phyloP scores from a whole-genome alignment of 2,329 filamentous ascomycete genomes.

The Botrytis porri region DNA sequence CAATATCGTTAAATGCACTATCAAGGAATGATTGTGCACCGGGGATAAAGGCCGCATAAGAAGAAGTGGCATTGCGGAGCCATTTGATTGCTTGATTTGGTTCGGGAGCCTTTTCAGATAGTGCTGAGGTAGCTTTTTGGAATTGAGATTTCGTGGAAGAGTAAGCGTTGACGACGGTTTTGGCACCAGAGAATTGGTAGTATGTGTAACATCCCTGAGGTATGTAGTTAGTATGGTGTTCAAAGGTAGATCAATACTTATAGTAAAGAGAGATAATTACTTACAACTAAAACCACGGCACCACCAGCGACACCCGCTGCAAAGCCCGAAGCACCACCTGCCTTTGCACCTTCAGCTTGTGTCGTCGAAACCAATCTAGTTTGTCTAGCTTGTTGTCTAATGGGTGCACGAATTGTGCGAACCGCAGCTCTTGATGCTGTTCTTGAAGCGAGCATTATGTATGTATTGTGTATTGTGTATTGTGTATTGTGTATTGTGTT shows the following conservation, averaged over 20 bases:
- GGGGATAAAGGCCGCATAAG: slow-evolving; percentile 69
- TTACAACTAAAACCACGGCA: slow-evolving; percentile 43
- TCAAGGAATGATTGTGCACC: slow-evolving; percentile 69
- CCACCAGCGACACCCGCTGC: slow-evolving; percentile 51
- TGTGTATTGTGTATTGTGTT: background rate
- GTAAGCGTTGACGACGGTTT: slow-evolving; percentile 45
- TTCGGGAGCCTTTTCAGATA: slow-evolving; percentile 61
- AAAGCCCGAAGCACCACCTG: slow-evolving; percentile 41
- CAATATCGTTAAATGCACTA: slow-evolving; percentile 66
- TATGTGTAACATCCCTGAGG: slow-evolving; percentile 47
- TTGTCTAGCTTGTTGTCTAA: slow-evolving; percentile 34
- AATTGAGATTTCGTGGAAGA: slow-evolving; percentile 60
- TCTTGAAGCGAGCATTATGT: slow-evolving; percentile 30
- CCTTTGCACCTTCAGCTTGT: slow-evolving; percentile 28
- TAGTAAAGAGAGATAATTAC: background rate
- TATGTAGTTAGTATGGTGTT: background rate
- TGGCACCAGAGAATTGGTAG: slow-evolving; percentile 50
- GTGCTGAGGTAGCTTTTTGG: slow-evolving; percentile 55
- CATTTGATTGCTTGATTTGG: slow-evolving; percentile 64
- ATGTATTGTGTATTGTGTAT: background rate
- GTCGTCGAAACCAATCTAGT: slow-evolving; percentile 29
- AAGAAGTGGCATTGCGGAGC: slow-evolving; percentile 63
- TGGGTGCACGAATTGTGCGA: slow-evolving; percentile 21
- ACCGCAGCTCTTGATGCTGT: slow-evolving; percentile 27
- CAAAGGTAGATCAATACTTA: background rate